phyloP scores from a whole-genome alignment of 2,329 filamentous ascomycete genomes.

The Exophiala sideris region DNA sequence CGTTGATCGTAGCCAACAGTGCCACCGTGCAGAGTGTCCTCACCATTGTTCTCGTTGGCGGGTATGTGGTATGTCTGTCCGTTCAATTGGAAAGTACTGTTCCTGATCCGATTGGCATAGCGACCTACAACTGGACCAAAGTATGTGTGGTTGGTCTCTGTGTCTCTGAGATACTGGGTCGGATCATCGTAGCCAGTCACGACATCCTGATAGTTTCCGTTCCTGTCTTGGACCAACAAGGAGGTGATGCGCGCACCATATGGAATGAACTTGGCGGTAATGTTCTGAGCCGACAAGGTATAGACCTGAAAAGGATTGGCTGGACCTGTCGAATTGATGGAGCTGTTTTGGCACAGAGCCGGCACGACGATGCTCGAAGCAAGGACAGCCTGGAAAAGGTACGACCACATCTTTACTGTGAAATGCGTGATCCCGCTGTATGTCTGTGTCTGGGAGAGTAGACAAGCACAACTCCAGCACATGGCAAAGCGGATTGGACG shows the following conservation, averaged over 20 bases:
- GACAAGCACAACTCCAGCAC: too few relatives aligned
- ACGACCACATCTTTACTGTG: slow-evolving; percentile 11
- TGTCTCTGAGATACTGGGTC: slow-evolving; percentile 43
- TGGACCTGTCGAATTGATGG: slow-evolving; percentile 13
- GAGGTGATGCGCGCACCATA: slow-evolving; percentile 49
- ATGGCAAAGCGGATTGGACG: too few relatives aligned
- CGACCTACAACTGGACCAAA: slow-evolving; percentile 50
- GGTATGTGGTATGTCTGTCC: slow-evolving; percentile 47
- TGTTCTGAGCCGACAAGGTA: slow-evolving; percentile 46
- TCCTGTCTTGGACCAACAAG: slow-evolving; percentile 49
- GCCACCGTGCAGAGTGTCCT: slow-evolving; percentile 53
- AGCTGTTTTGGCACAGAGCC: slow-evolving; percentile 17
- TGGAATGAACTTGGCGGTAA: slow-evolving; percentile 47
- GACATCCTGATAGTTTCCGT: slow-evolving; percentile 49
- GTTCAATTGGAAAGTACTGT: slow-evolving; percentile 53
- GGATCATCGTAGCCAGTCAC: slow-evolving; percentile 51
- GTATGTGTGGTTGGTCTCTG: slow-evolving; percentile 46
- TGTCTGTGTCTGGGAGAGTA: too few relatives aligned
- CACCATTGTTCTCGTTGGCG: slow-evolving; percentile 50
- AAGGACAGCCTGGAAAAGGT: slow-evolving; percentile 2
- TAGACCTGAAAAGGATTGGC: slow-evolving; percentile 40
- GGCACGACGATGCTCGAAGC: slow-evolving; percentile 10
- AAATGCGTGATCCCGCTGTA: background rate
- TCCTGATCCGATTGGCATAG: slow-evolving; percentile 56
- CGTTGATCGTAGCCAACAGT: slow-evolving; percentile 46